These are phyloP conservation scores for Saccharomyces hybrid DNA, from an alignment of 1,139 yeast species.

Conservation along the genomic window DNA sequence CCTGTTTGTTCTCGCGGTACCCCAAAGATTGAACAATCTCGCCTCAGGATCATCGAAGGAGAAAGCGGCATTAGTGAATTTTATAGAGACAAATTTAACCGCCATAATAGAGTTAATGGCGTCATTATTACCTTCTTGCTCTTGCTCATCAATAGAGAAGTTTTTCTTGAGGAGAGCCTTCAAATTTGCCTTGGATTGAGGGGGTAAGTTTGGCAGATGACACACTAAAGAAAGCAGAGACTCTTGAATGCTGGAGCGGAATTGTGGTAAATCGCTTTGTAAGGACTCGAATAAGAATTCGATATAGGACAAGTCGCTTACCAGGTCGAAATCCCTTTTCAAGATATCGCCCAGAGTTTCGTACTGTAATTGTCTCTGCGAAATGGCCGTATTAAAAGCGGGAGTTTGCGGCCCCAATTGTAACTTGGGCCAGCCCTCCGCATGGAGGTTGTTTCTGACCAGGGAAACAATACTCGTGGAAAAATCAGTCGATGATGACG, in stretches of 20 bases:
- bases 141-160: slow-evolving; percentile 32
- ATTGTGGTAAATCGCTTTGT: slow-evolving; percentile 53
- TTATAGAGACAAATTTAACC: slow-evolving; percentile 55
- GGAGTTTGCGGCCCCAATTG: slow-evolving; percentile 32
- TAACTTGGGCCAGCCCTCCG: slow-evolving; percentile 55
- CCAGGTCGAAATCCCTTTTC: slow-evolving; percentile 41
- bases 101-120: slow-evolving; percentile 31
- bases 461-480: slow-evolving; percentile 42
- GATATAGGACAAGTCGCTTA: slow-evolving; percentile 46
- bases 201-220: slow-evolving; percentile 40
- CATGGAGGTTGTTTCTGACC: slow-evolving; percentile 43
- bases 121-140: slow-evolving; percentile 9
- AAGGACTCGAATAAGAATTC: slow-evolving; percentile 69
- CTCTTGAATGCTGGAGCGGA: slow-evolving; percentile 65
- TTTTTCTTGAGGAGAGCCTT: slow-evolving; percentile 39
- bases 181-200: slow-evolving; percentile 37
- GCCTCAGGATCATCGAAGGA: slow-evolving; percentile 66
- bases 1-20: slow-evolving; percentile 49
- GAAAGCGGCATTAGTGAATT: slow-evolving; percentile 57
- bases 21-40: slow-evolving; percentile 60
- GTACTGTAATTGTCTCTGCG: slow-evolving; percentile 56
- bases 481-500: slow-evolving; percentile 27
- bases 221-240: slow-evolving; percentile 55
- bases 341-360: slow-evolving; percentile 69
- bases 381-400: slow-evolving; percentile 25